Conservation (phyloP, 169 alveolate species). For the Eimeria necatrix region DNA sequence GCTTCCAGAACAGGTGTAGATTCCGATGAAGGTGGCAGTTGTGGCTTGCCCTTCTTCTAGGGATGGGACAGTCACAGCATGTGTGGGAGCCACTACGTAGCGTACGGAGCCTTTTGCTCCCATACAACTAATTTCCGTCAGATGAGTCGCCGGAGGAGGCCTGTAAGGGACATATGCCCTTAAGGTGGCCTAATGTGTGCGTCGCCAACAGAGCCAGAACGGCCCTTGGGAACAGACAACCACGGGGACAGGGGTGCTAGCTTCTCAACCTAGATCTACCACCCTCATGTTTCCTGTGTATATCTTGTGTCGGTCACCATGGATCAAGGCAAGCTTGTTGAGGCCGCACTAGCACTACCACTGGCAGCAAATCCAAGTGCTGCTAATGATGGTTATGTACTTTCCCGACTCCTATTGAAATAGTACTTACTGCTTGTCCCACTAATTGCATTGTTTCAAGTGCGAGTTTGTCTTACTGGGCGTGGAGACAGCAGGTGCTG, state of each 20-base stretch:
- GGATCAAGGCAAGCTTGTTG: neutral
- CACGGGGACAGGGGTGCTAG: conserved; percentile 31
- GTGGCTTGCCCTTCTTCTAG: too few species aligned
- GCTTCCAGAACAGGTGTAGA: too few species aligned
- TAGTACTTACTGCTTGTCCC: neutral
- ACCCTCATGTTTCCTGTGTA: neutral
- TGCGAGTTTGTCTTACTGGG: conserved; percentile 19
- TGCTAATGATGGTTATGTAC: neutral
- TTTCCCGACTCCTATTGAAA: neutral
- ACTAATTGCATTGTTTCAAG: conserved; percentile 21
- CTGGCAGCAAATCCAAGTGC: conserved; percentile 19
- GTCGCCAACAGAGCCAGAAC: neutral
- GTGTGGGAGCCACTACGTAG: neutral
- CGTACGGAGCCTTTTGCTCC: neutral
- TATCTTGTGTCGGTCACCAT: neutral
- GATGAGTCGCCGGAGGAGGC: neutral
- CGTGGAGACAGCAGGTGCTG: conserved; percentile 52
- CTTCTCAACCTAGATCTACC: neutral
- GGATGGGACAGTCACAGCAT: neutral
- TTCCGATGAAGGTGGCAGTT: too few species aligned
- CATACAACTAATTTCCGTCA: neutral
- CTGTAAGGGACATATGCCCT: conserved; percentile 41
- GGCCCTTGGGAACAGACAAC: neutral
- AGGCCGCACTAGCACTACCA: conserved; percentile 8
- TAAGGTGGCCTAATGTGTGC: neutral